Conservation (phyloP, 345 rosid genomes). For the Heritiera fomes region DNA sequence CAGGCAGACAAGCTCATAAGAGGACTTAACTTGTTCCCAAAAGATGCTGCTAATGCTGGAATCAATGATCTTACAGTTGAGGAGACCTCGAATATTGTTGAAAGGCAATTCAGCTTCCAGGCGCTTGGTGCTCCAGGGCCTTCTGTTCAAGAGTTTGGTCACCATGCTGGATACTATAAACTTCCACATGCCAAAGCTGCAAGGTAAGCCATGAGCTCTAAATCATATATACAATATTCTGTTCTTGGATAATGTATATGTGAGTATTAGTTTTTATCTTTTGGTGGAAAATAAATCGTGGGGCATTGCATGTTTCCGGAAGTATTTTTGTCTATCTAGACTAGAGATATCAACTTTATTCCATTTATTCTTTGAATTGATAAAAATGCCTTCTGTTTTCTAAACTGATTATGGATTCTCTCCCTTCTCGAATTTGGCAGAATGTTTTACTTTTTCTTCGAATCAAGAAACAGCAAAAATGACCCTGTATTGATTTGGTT, state of each 20-base stretch:
- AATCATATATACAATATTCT: neutral
- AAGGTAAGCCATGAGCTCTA: conserved; percentile 40
- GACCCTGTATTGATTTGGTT: conserved; percentile 92
- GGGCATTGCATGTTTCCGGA: too few relatives aligned
- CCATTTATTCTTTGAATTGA: too few relatives aligned
- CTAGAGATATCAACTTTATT: too few relatives aligned
- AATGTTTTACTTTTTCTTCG: conserved; percentile 87
- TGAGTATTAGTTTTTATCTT: neutral
- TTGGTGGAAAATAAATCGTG: neutral
- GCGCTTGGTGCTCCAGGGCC: conserved; percentile 38
- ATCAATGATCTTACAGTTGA: neutral
- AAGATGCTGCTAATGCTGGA: conserved; percentile 31
- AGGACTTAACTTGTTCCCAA: conserved; percentile 58
- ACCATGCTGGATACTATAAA: conserved; percentile 76
- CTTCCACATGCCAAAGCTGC: conserved; percentile 71
- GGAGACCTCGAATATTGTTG: conserved; percentile 30
- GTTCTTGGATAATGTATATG: neutral
- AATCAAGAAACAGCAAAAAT: conserved; percentile 49
- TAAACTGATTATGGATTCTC: conserved; percentile 7
- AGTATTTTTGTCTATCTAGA: too few relatives aligned
- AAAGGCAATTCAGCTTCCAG: conserved; percentile 42
- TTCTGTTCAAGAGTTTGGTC: conserved; percentile 64
- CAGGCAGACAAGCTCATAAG: conserved; percentile 55
- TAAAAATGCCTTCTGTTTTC: too few relatives aligned
- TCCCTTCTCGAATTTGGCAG: conserved; percentile 28